Base-by-base conservation (phyloP, 2,329 filamentous ascomycete species). In the Alternaria novae-zelandiae region DNA sequence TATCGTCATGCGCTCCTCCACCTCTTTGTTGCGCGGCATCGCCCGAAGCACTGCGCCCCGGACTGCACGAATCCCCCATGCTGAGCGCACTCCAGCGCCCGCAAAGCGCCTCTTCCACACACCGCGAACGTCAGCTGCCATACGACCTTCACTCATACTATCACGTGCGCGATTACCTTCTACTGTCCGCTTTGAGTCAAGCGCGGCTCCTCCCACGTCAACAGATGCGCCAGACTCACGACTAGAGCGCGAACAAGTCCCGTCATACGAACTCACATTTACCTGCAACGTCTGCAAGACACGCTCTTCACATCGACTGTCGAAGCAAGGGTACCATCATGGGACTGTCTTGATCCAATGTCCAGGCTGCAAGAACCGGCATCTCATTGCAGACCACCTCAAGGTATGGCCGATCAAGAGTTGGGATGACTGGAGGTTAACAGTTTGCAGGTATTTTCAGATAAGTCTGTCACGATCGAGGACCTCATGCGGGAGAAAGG, bases 301-400 rank as follows among this genome's bases (percentile, higher is more conserved):
- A 36, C 90, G 94, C 61, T 96, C 93, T n/a, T 86, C 89, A 12
- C 96, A 99, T 82, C 87, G 87, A 54, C 85, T 99, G 72, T 93
- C 93, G 28, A 97, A 98, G 81, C 96, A 98, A 77, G 96, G 93
- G 30, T 99, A 99, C 78, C 94, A 98, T 81, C 86, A 90, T 67
- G 96, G 96, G 36, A 95, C 93, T 1, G 91, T 96, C 5, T 84
- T 99, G 61, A 94, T 98, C 68, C 90, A 91, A 32, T 99, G 96
- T 78, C 95, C 96, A 0, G 84, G 85, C 4, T 99, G 96, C 81
- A 89, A 90, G 74, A 94, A 93, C 77, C 87, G 94, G 23, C 96
- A 99, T 82, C 83, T 99, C 69, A 98, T 99, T 73, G 91, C 89
- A 75, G 96, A 99, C 79, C 92, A 99, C 79, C 82, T 99, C 54